Evolutionary conservation across 2,329 filamentous ascomycete genomes (phyloP).

Genomic region (Immersiporthe knoxdaviesiana): DNA sequence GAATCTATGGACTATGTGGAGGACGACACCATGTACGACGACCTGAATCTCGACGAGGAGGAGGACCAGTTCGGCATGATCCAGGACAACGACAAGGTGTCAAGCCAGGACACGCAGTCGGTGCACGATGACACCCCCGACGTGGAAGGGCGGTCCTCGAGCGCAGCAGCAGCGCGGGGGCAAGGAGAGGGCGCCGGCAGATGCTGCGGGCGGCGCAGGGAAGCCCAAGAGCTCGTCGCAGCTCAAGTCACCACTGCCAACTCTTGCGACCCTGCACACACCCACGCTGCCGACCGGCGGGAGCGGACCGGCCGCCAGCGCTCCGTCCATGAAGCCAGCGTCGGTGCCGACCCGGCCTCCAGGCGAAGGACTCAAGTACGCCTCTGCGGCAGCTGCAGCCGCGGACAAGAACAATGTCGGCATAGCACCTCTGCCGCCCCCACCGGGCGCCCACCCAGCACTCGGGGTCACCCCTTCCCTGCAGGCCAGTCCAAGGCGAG

Average conservation of each 20-base stretch:
- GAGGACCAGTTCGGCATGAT: conserved; percentile 84
- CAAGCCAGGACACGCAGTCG: conserved; percentile 94
- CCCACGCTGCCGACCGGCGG: conserved; percentile 62
- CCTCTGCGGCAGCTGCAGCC: conserved; percentile 91
- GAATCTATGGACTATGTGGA: conserved; percentile 89
- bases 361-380: conserved; percentile 93
- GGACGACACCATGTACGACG: conserved; percentile 94
- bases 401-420: conserved; percentile 88
- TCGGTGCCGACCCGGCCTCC: conserved; percentile 81
- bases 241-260: conserved; percentile 91
- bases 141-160: conserved; percentile 50
- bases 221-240: conserved; percentile 81
- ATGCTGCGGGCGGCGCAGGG: conserved; percentile 56
- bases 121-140: conserved; percentile 80
- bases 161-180: conserved; percentile 48
- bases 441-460: conserved; percentile 63
- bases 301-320: conserved; percentile 52
- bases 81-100: conserved; percentile 80
- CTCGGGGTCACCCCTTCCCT: conserved; percentile 46
- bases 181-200: conserved; percentile 61
- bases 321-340: conserved; percentile 76
- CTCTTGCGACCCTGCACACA: conserved; percentile 85
- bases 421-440: conserved; percentile 90
- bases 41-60: conserved; percentile 88
- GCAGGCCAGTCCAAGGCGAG: conserved; percentile 60